Evolutionary conservation across 352 stramenopile genomes (phyloP), one percentile per base, ranked within the genome.

Genomic region (Phytophthora cajani): DNA sequence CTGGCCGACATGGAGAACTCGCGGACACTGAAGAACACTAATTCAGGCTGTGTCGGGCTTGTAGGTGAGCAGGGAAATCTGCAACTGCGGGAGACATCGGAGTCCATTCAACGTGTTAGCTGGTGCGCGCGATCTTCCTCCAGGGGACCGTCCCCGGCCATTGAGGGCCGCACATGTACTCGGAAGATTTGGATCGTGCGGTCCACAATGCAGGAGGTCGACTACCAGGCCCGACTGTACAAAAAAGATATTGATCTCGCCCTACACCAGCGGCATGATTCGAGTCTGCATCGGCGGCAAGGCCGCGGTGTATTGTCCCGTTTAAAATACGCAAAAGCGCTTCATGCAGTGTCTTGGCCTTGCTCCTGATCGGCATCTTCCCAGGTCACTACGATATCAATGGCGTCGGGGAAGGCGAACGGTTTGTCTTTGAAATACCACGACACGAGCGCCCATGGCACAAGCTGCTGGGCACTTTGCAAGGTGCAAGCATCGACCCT

Each of bases 401-500:
- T 36, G 32, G 55, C 64, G 25, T 76, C 69, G 9, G 69, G 69
- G 42, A 76, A 73, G 14, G 47, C 49, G 49, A 76, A 76, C 46
- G 62, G 58, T 38, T 66, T 47, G 12, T 72, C 64, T 53, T 73
- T 65, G 27, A 73, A 73, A n/a, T 73, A 73, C 69, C 69, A 76
- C 32, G 64, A 73, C 42, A 76, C 47, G 0, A 59, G 36, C n/a
- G 64, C 56, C 69, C 69, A 77, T 3, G 69, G 69, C 30, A 73
- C 69, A 30, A 77, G 64, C 12, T 64, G 52, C 36, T 36, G 58
- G 16, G 64, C 40, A 19, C 16, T 52, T 36, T 59, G 58, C 36
- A 69, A 33, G 1, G 32, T 42, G 9, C 3, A 17, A 14, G 40
- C 56, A 44, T 16, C 50, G 55, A 54, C 42, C 19, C 69, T 38